Evolutionary conservation across 768 basidiomycete genomes (phyloP), one percentile per base, ranked within the genome.

Genomic region (Cystobasidiopsis lactophilus): DNA sequence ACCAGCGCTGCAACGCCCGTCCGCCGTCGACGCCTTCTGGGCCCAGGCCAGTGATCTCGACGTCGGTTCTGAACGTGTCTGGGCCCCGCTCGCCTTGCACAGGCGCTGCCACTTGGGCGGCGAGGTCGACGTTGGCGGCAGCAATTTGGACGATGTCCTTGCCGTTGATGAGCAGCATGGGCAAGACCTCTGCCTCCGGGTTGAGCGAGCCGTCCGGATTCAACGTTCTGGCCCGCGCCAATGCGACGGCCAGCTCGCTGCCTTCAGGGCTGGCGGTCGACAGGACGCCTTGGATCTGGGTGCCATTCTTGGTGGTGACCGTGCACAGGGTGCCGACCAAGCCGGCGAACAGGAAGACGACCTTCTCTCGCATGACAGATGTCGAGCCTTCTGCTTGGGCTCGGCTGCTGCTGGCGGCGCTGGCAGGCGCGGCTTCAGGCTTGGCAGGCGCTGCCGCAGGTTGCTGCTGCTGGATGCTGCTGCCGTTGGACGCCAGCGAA

Each of bases 41-140:
- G 26, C 11, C 40, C 29, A 23, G 37, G 37, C 53, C 61, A 18
- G 64, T 60, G 51, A 66, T 64, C 41, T 66, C 65, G 29, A 59
- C 59, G 40, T 66, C 65, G 41, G 65, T 66, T n/a, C 57, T 51
- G 59, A 66, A 66, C 24, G 53, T 40, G 24, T 60, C 58, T 9
- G 41, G 43, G 39, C 33, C 16, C 0, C 16, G 33, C 13, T 23
- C 48, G 16, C 4, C 38, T 1, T 7, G 37, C 1, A 19, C 52
- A 13, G 23, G 23, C 18, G 5, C 45, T 2, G 3, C 21, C 13
- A 10, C 2, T 1, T 13, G 31, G 16, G 38, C 29, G 7, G 45
- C 49, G 38, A 63, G 45, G 1, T 43, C 41, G 38, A 59, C 43
- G 43, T 59, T 58, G 41, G 27, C 23, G 3, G 59, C 60, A n/a